Percentiles rank a stretch among this genome's conserved stretches.
phyloP scores from a whole-genome alignment of 371 early-diverging fungal species.

The Mortierella sp. region DNA sequence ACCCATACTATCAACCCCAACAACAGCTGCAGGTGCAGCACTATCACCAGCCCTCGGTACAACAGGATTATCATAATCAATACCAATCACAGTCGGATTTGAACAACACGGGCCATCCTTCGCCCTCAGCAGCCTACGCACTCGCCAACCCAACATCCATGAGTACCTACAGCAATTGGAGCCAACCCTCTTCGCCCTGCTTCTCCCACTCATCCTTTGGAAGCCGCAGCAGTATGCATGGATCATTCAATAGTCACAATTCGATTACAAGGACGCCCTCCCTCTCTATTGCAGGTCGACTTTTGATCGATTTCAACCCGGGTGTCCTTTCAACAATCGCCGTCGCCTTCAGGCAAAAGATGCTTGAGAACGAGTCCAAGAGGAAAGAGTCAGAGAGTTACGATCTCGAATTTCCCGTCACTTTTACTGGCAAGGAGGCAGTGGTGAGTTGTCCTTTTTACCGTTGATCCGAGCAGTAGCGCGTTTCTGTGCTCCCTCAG shows the following conservation, averaged over 20 bases:
- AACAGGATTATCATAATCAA: slow-evolving; percentile 18
- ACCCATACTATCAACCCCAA: background rate
- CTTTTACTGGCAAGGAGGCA: slow-evolving; percentile 87
- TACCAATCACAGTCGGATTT: slow-evolving; percentile 16
- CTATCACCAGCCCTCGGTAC: slow-evolving; percentile 3
- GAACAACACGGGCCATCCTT: slow-evolving; percentile 13
- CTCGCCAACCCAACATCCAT: slow-evolving; percentile 21
- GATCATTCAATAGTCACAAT: slow-evolving; percentile 19
- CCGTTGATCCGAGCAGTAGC: background rate
- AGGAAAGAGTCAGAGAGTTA: slow-evolving; percentile 67
- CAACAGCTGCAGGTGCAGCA: slow-evolving; percentile 21
- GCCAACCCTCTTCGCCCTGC: slow-evolving; percentile 30
- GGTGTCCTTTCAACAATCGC: slow-evolving; percentile 56
- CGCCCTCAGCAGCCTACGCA: slow-evolving; percentile 1
- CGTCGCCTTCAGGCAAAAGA: slow-evolving; percentile 52
- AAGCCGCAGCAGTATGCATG: slow-evolving; percentile 18
- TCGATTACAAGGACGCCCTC: background rate
- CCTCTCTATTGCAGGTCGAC: slow-evolving; percentile 36
- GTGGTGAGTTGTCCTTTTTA: slow-evolving; percentile 69
- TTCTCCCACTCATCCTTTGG: slow-evolving; percentile 10
- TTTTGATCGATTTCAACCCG: slow-evolving; percentile 45
- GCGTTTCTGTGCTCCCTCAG: slow-evolving; percentile 1
- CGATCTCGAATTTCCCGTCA: slow-evolving; percentile 82
- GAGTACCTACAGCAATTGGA: slow-evolving; percentile 27
- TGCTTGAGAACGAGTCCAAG: slow-evolving; percentile 50